These are phyloP conservation scores for Calonectria pauciramosa DNA, from an alignment of 2,329 filamentous ascomycete genomes.

Conservation along the genomic window DNA sequence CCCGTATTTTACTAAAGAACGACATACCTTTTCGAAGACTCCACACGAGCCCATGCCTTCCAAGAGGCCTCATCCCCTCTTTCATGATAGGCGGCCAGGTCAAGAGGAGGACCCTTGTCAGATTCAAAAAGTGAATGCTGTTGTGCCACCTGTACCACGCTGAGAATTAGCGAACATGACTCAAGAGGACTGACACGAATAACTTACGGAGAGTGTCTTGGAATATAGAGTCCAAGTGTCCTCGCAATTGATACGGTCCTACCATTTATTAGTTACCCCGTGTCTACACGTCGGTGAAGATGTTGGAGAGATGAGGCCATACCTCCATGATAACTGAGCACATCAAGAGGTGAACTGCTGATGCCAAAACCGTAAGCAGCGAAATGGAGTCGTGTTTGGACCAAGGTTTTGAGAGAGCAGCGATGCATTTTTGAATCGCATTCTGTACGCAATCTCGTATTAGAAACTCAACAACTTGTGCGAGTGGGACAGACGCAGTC, in stretches of 20 bases:
- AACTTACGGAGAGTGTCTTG: not conserved
- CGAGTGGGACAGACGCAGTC: not conserved
- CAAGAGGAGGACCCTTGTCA: not conserved
- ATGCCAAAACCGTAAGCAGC: not conserved
- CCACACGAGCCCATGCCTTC: not conserved
- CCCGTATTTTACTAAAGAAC: not conserved
- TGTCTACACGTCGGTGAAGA: not conserved
- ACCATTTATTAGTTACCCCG: not conserved
- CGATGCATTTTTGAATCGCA: not conserved
- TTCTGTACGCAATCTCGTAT: not conserved
- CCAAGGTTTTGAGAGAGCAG: not conserved
- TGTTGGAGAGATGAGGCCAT: not conserved
- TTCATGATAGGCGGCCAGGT: not conserved
- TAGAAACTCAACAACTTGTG: not conserved
- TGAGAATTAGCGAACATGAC: not conserved
- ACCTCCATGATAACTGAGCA: not conserved
- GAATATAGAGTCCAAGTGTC: not conserved
- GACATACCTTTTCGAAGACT: not conserved
- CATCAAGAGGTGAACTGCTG: not conserved
- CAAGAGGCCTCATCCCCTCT: not conserved
- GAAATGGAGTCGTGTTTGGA: not conserved
- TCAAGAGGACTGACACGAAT: no score
- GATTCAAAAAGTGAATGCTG: conserved; percentile 2
- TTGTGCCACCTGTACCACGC: not conserved
- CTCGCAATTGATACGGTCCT: not conserved